Base-by-base conservation (phyloP, 2,329 filamentous ascomycete genomes). In the Neonectria sp. region DNA sequence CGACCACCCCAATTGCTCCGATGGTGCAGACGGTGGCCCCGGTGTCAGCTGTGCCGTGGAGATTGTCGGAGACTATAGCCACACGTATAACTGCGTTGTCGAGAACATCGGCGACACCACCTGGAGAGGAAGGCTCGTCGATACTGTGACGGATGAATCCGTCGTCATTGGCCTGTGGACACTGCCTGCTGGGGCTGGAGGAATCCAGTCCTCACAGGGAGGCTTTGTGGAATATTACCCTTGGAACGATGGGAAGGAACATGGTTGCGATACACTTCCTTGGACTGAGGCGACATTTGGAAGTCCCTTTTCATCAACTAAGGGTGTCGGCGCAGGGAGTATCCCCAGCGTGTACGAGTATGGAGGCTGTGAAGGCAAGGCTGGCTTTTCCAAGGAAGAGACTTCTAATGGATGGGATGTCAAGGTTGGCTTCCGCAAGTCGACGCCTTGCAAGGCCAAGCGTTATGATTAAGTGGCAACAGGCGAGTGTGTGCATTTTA, bases 1-100 rank as follows among this genome's bases (percentile, higher is more conserved):
- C 2, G 24, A 11, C 7, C 59, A 75, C 31, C 15, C 60, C 0
- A 72, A 73, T 37, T 76, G 77, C 72, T 2, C 72, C 51, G 1
- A 71, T 55, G 62, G 76, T 33, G 71, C 78, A 64, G 71, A 80
- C 58, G 63, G 73, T 63, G 53, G 75, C 49, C 68, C 76, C 59
- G 63, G 73, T 11, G 65, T 75, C 9, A 73, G 76, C 60, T 73
- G 73, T 60, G 43, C 68, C 21, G 9, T 74, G 5, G 67, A 70
- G 2, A 53, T 75, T 6, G 27, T 46, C 1, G 65, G 62, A 4
- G 59, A 68, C 33, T 77, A 76, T 53, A 56, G 31, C 6, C 53
- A 70, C 46, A 73, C 63, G 8, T 75, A 68, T 35, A 66, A 74
- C 62, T 25, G 72, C 6, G 53, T 67, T 12, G 60, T 77, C 24